Base-by-base conservation (phyloP, 108 stramenopile genomes). In the Nannochloropsis granulata region DNA sequence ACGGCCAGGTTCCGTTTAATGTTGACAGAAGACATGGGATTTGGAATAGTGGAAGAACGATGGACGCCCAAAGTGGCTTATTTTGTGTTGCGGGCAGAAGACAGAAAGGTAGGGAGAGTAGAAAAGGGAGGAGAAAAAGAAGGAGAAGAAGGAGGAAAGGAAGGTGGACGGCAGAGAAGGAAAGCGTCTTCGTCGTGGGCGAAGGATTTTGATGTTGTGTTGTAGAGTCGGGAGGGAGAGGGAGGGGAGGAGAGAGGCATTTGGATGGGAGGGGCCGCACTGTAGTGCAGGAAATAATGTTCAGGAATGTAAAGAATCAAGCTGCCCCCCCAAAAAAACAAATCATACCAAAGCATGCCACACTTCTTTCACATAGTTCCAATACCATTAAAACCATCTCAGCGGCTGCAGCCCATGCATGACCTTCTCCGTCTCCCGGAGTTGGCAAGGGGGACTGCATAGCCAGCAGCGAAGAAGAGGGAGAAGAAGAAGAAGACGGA, bases 21-120 rank as follows among this genome's bases (percentile, higher is more conserved):
- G 21, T 45, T 88, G 21, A 71, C 56, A 13, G 13, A 23, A 24
- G 8, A 19, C 21, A 23, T 81, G 8, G 88, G 88, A 7, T 88
- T 88, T 26, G 13, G 12, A 43, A 26, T 88, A 16, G 25, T 44
- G 16, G 81, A 43, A 43, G 34, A 24, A 12, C 56, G 43, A n/a
- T 43, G 82, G 24, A 44, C 81, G 21, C 88, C 88, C 23, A 84
- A 81, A 34, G 84, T 85, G 23, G 88, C 84, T 0, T 85, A 82
- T 71, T 88, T 86, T 71, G 56, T 71, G 56, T n/a, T 71, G 56
- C 56, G 56, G 21, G 56, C 56, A n/a, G 56, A 71, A 71, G n/a
- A 71, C n/a, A 10, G 21, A 16, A n/a, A 71, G 16, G 56, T n/a
- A 10, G 56, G 11, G n/a, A 71, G 56, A 71, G 7, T 71, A 71